Base-by-base conservation (phyloP, 2,329 filamentous ascomycete species). In the Thelonectria blattea region DNA sequence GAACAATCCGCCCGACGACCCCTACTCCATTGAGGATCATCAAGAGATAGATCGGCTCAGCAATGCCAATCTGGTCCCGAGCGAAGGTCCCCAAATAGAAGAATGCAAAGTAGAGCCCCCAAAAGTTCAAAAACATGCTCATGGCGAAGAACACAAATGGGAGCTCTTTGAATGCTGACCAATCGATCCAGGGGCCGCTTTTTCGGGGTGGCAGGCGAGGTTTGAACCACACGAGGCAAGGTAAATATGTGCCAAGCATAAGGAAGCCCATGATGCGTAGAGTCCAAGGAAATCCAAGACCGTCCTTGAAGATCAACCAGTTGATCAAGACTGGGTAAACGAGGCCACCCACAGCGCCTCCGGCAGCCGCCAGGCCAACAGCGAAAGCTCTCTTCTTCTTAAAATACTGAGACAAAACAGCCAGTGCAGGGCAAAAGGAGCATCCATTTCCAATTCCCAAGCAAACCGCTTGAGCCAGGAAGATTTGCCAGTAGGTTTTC, bases 331-430 rank as follows among this genome's bases (percentile, higher is more conserved):
- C 78, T 0, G 85, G 84, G 56, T 85, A 86, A 3, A 86, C 72
- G 2, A 86, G 76, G 3, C 83, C 83, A 1, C 84, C 84, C 2
- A 85, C 75, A 3, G 82, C 83, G 49, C 83, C 83, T 2, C 87
- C 87, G 0, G 82, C 81, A 1, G 85, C 85, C 3, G 84, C 82
- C 2, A 88, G 69, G 2, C 87, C 87, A 42, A 88, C 82, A 5
- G 84, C 86, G 3, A 90, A 72, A 0, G 81, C 82, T 58, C 84
- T 79, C 56, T 78, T 80, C 42, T 77, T 79, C 37, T 79, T 78
- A 68, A 90, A 90, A 63, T 89, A 89, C n/a, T 85, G 83, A 0
- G 86, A 83, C 12, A 90, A 73, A 9, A 89, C 78, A 10, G 86
- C 84, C 20, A 89, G 77, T 3, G 82, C 80, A 0, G 87, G 83